Conservation (phyloP, 2,329 filamentous ascomycete genomes). For the Huntiella moniliformis region DNA sequence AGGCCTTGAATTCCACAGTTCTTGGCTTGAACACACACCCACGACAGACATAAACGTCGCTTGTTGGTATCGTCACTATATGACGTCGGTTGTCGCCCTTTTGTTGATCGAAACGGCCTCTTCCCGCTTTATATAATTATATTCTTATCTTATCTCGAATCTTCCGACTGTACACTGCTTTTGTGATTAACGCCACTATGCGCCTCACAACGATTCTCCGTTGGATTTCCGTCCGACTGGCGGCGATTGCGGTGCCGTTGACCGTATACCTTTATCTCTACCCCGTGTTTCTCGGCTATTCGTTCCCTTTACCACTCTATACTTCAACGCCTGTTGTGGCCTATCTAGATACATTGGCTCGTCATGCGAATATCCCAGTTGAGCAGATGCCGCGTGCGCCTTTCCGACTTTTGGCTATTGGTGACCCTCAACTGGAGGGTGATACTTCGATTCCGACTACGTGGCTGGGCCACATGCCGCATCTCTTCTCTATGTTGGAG, state of each 20-base stretch:
- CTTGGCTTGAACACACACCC: too few species aligned
- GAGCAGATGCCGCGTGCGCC: constrained; percentile 33
- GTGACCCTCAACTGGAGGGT: constrained; percentile 85
- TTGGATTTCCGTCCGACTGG: constrained; percentile 25
- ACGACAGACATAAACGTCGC: too few species aligned
- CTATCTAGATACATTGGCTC: constrained; percentile 10
- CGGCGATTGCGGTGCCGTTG: constrained; percentile 47
- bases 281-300: constrained; percentile 61
- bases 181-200: constrained; percentile 14
- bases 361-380: constrained; percentile 10
- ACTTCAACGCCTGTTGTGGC: constrained; percentile 7
- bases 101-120: too few species aligned
- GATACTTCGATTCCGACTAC: constrained; percentile 60
- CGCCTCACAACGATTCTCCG: constrained; percentile 33
- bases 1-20: too few species aligned
- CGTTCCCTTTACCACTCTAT: constrained; percentile 44
- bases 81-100: too few species aligned
- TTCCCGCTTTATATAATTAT: too few species aligned
- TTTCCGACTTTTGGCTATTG: constrained; percentile 72
- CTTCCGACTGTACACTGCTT: too few species aligned
- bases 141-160: too few species aligned
- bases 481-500: constrained; percentile 27
- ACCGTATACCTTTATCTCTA: constrained; percentile 77
- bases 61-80: too few species aligned
- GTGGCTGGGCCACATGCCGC: constrained; percentile 33